Evolutionary conservation across 164 flowering plant genomes (phyloP), one percentile per base, ranked within the genome.

Genomic region (Annona squamosa): DNA sequence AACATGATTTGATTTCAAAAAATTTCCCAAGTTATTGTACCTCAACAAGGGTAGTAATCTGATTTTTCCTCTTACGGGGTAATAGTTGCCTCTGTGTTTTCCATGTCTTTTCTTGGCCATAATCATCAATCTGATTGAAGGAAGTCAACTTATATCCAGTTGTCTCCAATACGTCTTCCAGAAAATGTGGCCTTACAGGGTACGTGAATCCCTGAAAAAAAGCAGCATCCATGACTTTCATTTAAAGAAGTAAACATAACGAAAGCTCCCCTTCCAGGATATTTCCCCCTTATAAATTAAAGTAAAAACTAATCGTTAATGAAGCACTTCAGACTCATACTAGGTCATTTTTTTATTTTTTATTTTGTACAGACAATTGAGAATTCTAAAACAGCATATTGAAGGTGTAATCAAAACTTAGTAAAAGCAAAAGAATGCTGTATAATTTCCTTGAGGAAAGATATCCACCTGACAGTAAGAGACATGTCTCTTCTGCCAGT

Each of bases 101-200:
- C 99, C 99, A 93, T 84, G 87, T 3, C 79, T 91, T 96, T 65
- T 96, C 99, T 86, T 93, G 97, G 74, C 99, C 99, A 87, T 91
- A 95, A 77, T 95, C 98, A 86, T 95, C 99, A 82, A 95, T 71
- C 88, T 95, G 99, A 77, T 95, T 95, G 80, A 89, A 91, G 67
- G 99, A 86, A 71, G 93, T 87, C 85, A 96, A 75, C 82, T 91
- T 93, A 77, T 90, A 91, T 71, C 99, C 98, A 13, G 98, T 91
- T 63, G 83, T 85, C 77, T 93, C 98, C 77, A 96, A 72, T 68
- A 96, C 82, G 84, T 96, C 98, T 83, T 93, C 98, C 70, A 96
- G 82, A 78, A 91, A 96, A 77, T 88, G 91, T 9, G 92, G 87
- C 79, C 85, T 87, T 63, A 96, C 99, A 46, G 98, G 98, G 79